A percentile compares a stretch with the other conserved stretches of the same genome.
Conservation (phyloP, 139 green algal species). For the Tetratostichococcus sp. region DNA sequence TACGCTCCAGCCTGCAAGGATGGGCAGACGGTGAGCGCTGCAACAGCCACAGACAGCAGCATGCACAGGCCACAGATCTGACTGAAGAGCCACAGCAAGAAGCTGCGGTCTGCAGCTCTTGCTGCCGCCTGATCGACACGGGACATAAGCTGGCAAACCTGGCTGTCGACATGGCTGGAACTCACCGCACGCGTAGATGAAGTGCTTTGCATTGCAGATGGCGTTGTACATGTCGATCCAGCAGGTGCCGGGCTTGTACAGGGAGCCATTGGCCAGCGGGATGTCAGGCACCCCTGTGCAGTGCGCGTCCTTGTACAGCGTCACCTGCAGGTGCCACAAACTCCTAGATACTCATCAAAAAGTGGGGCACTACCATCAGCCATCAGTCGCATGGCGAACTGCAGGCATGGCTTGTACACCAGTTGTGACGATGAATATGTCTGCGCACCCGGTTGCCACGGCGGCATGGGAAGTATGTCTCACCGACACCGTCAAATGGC, state of each 20-base stretch:
- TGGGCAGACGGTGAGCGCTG: neutral
- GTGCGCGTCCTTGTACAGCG: slow-evolving; percentile 60
- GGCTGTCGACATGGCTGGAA: no score
- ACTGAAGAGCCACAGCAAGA: no score
- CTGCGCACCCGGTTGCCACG: neutral
- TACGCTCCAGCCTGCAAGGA: slow-evolving; percentile 42
- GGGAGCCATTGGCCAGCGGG: slow-evolving; percentile 23
- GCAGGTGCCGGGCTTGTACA: slow-evolving; percentile 30
- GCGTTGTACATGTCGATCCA: slow-evolving; percentile 50
- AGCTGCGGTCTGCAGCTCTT: no score
- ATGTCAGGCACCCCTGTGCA: slow-evolving; percentile 8
- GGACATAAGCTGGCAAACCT: no score
- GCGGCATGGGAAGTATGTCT: neutral
- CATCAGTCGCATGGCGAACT: no score
- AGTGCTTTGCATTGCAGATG: slow-evolving; percentile 31
- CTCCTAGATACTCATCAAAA: no score
- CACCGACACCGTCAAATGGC: neutral
- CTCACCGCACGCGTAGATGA: slow-evolving; percentile 43
- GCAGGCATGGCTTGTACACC: no score
- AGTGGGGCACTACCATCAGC: no score
- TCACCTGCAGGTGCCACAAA: slow-evolving; percentile 26
- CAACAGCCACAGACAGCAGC: no score
- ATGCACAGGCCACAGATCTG: no score
- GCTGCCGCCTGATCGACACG: no score
- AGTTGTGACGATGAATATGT: no score